Evolutionary conservation across 2,329 filamentous ascomycete species (phyloP).

Genomic region (Rhynchosporium graminicola): DNA sequence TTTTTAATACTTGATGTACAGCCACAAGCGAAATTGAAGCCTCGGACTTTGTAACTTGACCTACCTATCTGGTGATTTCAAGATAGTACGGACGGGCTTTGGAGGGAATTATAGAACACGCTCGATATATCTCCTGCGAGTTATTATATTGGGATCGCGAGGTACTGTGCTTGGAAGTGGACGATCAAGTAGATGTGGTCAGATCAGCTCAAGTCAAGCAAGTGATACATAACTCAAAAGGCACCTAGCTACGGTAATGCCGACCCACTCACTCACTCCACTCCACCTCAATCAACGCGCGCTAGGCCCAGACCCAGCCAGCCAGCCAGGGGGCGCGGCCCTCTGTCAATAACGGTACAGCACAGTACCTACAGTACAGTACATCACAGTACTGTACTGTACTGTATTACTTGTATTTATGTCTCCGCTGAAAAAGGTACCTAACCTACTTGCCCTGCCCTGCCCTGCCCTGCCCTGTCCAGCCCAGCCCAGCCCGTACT

Average conservation of each 20-base stretch:
- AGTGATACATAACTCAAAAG: background rate
- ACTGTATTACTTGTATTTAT: no score
- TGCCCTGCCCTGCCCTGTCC: background rate
- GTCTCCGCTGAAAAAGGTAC: no score
- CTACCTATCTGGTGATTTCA: no score
- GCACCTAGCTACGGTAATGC: conserved; percentile 4
- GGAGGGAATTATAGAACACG: no score
- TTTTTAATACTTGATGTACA: no score
- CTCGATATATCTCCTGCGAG: no score
- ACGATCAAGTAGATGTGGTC: background rate
- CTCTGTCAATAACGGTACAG: conserved; percentile 11
- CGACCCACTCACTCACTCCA: conserved; percentile 1
- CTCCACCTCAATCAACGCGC: conserved; percentile 8
- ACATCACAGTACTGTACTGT: background rate
- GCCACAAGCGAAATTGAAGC: no score
- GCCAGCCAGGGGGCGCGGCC: conserved; percentile 20
- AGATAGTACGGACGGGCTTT: no score
- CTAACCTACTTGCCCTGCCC: background rate
- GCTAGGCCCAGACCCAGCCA: conserved; percentile 16
- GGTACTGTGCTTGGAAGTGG: no score
- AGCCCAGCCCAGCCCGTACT: background rate
- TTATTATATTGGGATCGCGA: no score
- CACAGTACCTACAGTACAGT: background rate
- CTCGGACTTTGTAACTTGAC: no score
- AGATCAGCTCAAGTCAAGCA: background rate